A percentile compares a stretch with the other conserved stretches of the same genome.
Evolutionary conservation across 805 yeast genomes (phyloP).

Genomic region (Wickerhamiella occidentalis): DNA sequence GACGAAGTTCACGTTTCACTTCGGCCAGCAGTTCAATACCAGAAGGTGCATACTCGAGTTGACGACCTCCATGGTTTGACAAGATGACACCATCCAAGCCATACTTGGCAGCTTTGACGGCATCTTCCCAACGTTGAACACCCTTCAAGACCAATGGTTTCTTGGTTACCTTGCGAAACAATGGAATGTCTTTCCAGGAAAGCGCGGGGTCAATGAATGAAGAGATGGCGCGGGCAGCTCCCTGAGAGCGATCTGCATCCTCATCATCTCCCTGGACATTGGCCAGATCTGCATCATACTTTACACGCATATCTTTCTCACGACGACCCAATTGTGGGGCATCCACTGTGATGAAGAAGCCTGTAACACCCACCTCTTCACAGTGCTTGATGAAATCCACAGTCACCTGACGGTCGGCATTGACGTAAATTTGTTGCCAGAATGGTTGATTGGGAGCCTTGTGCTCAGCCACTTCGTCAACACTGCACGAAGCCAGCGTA

Average conservation of each 20-base stretch:
- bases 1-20: slow-evolving; percentile 37
- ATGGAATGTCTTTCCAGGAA: slow-evolving; percentile 20
- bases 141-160: slow-evolving; percentile 55
- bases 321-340: slow-evolving; percentile 87
- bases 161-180: slow-evolving; percentile 15
- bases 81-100: slow-evolving; percentile 71
- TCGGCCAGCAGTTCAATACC: slow-evolving; percentile 62
- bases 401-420: slow-evolving; percentile 58
- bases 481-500: slow-evolving; percentile 76
- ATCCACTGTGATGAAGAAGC: slow-evolving; percentile 69
- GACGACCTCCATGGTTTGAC: slow-evolving; percentile 87
- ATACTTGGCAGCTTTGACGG: slow-evolving; percentile 53
- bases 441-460: slow-evolving; percentile 56
- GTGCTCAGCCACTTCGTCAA: slow-evolving; percentile 72
- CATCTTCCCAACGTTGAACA: slow-evolving; percentile 74
- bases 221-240: slow-evolving; percentile 81
- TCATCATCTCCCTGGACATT: slow-evolving; percentile 33
- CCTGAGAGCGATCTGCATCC: slow-evolving; percentile 47
- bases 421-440: slow-evolving; percentile 84
- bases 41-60: slow-evolving; percentile 70
- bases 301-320: slow-evolving; percentile 72
- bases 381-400: slow-evolving; percentile 54
- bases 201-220: slow-evolving; percentile 66
- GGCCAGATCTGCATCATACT: slow-evolving; percentile 43
- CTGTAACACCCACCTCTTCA: slow-evolving; percentile 62